Evolutionary conservation across 768 basidiomycete species (phyloP).

Genomic region (Termitomyces sp.): DNA sequence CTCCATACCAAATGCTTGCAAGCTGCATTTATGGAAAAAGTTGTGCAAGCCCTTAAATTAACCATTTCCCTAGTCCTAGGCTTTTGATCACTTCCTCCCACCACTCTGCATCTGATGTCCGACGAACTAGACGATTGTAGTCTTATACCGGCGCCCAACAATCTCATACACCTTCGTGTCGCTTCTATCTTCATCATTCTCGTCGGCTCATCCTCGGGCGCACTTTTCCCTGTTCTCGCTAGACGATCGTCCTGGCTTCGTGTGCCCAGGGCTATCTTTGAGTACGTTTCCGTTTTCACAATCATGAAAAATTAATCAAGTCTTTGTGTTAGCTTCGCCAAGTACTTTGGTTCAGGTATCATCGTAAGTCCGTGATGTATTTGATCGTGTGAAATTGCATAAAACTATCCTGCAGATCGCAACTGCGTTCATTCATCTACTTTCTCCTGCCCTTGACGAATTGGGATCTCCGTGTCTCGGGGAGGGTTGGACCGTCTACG

Average conservation of each 20-base stretch:
- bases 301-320: background rate
- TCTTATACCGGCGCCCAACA: background rate
- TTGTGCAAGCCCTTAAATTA: background rate
- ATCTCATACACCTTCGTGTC: background rate
- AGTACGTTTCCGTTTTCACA: background rate
- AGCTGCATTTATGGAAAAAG: background rate
- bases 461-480: background rate
- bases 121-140: background rate
- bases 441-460: background rate
- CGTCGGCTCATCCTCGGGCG: background rate
- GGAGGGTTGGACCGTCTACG: background rate
- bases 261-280: background rate
- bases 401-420: background rate
- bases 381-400: background rate
- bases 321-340: background rate
- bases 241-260: background rate
- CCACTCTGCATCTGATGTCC: background rate
- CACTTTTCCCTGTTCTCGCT: background rate
- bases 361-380: background rate
- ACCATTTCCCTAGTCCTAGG: background rate
- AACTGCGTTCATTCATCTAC: background rate
- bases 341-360: background rate
- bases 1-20: background rate
- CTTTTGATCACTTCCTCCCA: background rate
- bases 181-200: background rate